Evolutionary conservation across 2,329 filamentous ascomycete species (phyloP), one percentile per base, ranked within the genome.

Genomic region (Gaeumannomyces tritici): DNA sequence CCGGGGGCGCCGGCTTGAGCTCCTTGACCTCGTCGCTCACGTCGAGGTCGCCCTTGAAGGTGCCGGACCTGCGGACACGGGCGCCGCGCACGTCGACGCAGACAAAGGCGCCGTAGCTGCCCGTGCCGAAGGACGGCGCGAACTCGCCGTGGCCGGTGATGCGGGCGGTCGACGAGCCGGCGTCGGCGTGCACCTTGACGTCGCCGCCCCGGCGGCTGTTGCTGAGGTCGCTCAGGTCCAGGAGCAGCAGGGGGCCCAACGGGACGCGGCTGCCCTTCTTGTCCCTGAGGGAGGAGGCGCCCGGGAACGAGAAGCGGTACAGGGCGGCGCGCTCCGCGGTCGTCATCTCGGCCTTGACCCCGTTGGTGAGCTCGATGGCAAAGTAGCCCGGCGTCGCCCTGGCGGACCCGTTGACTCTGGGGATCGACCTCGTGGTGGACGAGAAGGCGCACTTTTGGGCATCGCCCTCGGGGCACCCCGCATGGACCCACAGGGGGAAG

Each of bases 51-150:
- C 42, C 21, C 42, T 51, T 51, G 70, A 79, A 83, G 3, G 83
- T 76, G 1, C 81, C 81, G 11, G 76, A 81, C 57, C 83, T 79
- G 3, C 74, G 73, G 60, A 83, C 74, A 1, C 69, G 67, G 28
- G 47, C 59, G 1, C 59, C 59, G 35, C 33, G 51, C 67, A 90
- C 89, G 66, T 90, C 88, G 4, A 84, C 85, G 67, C 88, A 90
- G 67, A 89, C 89, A 69, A 87, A 80, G 1, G 84, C 72, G 18
- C 75, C 72, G 67, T 87, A 90, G 7, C 68, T 77, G 1, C 87
- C 88, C 28, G 79, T 78, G 0, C 86, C 85, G 66, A 90, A 90
- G 63, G 85, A 89, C 0, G 88, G 85, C 7, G 73, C 68, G 67
- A 83, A 83, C 0, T 73, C 77, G 1, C 77, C 80, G 60, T 75